Evolutionary conservation across 2,329 filamentous ascomycete genomes (phyloP), one percentile per base, ranked within the genome.

Genomic region (Ophiocordyceps australis): DNA sequence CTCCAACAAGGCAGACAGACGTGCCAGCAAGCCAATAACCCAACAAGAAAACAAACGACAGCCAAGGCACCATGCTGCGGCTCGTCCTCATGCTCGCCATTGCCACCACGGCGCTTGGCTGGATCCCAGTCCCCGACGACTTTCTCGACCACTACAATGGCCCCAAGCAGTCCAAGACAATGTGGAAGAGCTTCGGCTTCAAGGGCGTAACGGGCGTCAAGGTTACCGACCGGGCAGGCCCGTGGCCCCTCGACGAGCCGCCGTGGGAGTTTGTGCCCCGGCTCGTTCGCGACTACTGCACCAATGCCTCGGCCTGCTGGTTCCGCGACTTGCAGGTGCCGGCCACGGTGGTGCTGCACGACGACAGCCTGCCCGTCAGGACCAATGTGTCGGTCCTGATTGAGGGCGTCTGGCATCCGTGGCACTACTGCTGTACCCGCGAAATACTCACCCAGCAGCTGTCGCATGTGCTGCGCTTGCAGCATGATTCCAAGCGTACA

Each of bases 261-360:
- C 45, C 49, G 3, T 65, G 59, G 60, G 60, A 65, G 28, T 64
- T 63, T 23, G 45, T 52, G 23, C 55, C 54, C 0, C 29, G 34
- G 1, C 27, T 31, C n/a, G 14, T 34, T 9, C 32, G 36, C 0
- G 14, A 30, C 51, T 2, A 38, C 34, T 16, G 55, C 42, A 24
- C 55, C 36, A 12, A 51, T 44, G 20, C 54, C 54, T 7, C 17
- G 7, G 23, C 11, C 9, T 2, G 50, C 49, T 20, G 16, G 15
- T 13, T 22, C 23, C 20, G 18, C 2, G 17, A 1, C n/a, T 6
- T 24, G 5, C 10, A 6, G 12, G 17, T 22, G 5, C 27, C 17
- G 5, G 15, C 14, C 9, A 12, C 17, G 12, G 9, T 30, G 12
- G n/a, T 24, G 9, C 2, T 20, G 14, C 4, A 10, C 17, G 27